Base-by-base conservation (phyloP, 495 filamentous ascomycete species). In the Oidiodendron maius region DNA sequence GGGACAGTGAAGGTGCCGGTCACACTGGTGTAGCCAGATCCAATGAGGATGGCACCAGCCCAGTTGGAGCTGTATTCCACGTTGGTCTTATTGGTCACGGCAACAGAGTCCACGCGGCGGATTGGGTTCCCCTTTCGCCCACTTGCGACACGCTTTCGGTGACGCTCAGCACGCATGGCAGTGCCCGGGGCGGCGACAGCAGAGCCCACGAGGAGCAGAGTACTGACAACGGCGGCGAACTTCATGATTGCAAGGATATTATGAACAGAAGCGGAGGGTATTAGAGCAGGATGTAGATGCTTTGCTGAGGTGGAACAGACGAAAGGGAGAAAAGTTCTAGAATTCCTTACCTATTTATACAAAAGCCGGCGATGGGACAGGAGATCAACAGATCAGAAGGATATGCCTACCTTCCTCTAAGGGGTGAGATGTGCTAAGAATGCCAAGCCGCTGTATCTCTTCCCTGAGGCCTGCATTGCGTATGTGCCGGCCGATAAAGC, bases 1-100 rank as follows among this genome's bases (percentile, higher is more conserved):
- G 79, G 79, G 12, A 81, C 71, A 1, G 69, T 71, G 61, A 82
- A 75, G 8, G 69, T 78, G 10, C 71, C 79, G 2, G 71, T 70
- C 8, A 81, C 78, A 22, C 63, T 61, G 11, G 62, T 77, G 53
- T 74, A 81, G 22, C 46, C 46, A 23, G 46, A 43, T 28, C 46
- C 41, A 16, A 49, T 51, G 13, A 58, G 41, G 36, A 47, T 30
- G 4, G 51, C 71, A 43, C 78, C 78, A 17, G 74, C 72, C 78
- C 78, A 82, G 66, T 81, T 82, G 28, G 65, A 69, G 57, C 69
- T 74, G 60, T 80, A 82, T n/a, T 51, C 18, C 10, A 53, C 45
- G 23, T 38, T 28, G 25, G 46, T 30, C 4, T 30, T 25, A 17
- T 49, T 41, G 21, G 23, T 42, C 2, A 11, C 6, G 11, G n/a